Evolutionary conservation across 2,329 filamentous ascomycete species (phyloP), one percentile per base, ranked within the genome.

Genomic region (Trichoderma sp.): DNA sequence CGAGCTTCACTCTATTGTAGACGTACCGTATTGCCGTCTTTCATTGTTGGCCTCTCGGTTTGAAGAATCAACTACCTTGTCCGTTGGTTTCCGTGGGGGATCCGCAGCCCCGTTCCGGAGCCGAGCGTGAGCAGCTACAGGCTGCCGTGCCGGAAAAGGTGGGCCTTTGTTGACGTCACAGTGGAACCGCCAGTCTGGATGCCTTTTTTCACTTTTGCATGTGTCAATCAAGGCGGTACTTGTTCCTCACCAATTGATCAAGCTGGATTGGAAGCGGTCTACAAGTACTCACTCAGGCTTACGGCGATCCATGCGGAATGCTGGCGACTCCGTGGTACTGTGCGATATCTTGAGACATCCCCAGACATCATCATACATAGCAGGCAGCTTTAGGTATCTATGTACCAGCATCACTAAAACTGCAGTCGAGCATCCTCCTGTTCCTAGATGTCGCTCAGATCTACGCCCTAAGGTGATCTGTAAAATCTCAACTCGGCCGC

Each of bases 91-190:
- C 63, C 69, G 50, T 17, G 12, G 11, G n/a, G 63, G 57, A 50
- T 65, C 62, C 53, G 62, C 39, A 53, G 62, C 20, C 43, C 70
- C 70, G 70, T 63, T 64, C 74, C 73, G 79, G 78, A 75, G 74
- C 76, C 77, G 77, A 62, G 53, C 59, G 67, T 74, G 69, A 74
- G 73, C 78, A 73, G 73, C 77, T 76, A 80, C 79, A 79, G 77
- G 75, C 43, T 50, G n/a, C 50, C 67, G 50, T n/a, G 68, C 76
- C 74, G 74, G 75, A 64, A 53, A 43, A 66, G 73, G 55, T 58
- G 73, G 73, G 64, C 20, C 55, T 30, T 26, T 0, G 11, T 73
- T 80, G 78, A 81, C 79, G 79, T 81, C 79, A 81, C 65, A 36
- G 74, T 53, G 73, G 76, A 50, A 43, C 61, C 53, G 43, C 17